Conservation (phyloP, 2,329 filamentous ascomycete species). For the Calonectria multiphialidica region DNA sequence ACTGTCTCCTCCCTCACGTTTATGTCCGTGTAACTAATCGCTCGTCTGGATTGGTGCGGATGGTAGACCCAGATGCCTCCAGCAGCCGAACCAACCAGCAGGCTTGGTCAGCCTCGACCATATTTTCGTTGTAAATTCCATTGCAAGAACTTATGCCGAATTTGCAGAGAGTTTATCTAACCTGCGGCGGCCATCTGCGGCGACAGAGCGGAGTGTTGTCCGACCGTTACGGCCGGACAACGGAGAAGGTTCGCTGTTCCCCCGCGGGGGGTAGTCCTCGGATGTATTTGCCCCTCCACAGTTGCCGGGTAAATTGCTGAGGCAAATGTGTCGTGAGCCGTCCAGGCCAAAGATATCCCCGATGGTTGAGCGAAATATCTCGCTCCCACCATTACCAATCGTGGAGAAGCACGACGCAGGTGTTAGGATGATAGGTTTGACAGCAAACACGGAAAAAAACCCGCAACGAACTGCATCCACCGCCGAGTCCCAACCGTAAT, state of each 20-base stretch:
- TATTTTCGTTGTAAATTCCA: slow-evolving; percentile 18
- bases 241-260: slow-evolving; percentile 13
- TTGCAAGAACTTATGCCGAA: slow-evolving; percentile 2
- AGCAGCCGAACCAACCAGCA: slow-evolving; percentile 32
- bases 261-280: slow-evolving; percentile 5
- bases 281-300: background rate
- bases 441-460: slow-evolving; percentile 8
- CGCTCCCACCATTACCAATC: slow-evolving; percentile 7
- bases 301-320: slow-evolving; percentile 25
- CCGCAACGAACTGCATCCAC: slow-evolving; percentile 2
- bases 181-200: background rate
- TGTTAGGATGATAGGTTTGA: slow-evolving; percentile 6
- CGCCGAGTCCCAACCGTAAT: background rate
- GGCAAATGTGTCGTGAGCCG: background rate
- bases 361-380: slow-evolving; percentile 28
- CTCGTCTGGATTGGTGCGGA: slow-evolving; percentile 36
- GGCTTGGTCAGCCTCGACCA: background rate
- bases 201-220: slow-evolving; percentile 26
- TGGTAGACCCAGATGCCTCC: slow-evolving; percentile 13
- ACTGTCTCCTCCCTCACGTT: background rate
- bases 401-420: slow-evolving; percentile 14
- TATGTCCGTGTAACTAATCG: slow-evolving; percentile 30
- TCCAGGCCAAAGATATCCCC: slow-evolving; percentile 8
- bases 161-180: background rate
- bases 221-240: slow-evolving; percentile 10